These are phyloP conservation scores for Saccharomyces cerevisiae DNA, from an alignment of 805 yeast genomes.

Conservation along the genomic window DNA sequence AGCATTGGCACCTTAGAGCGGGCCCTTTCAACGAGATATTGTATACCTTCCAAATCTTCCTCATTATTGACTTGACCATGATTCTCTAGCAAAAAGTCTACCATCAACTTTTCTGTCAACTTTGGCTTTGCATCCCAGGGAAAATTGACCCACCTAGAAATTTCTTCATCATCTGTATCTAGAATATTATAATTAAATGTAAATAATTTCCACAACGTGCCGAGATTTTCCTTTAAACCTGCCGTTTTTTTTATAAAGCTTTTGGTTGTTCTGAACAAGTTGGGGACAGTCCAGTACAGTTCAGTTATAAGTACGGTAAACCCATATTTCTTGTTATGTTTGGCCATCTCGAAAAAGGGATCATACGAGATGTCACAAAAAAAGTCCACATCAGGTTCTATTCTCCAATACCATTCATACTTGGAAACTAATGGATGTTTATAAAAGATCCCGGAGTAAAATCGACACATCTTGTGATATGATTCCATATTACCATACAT, in stretches of 20 bases:
- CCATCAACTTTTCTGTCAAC: conserved; percentile 25
- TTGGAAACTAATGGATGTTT: conserved; percentile 64
- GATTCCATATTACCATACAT: conserved; percentile 77
- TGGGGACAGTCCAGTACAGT: conserved; percentile 73
- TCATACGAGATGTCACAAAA: conserved; percentile 89
- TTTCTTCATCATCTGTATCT: conserved; percentile 27
- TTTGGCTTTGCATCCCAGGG: conserved; percentile 19
- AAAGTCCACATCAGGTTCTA: conserved; percentile 87
- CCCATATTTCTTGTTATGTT: conserved; percentile 65
- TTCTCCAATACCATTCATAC: conserved; percentile 89
- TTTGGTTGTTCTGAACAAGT: conserved; percentile 63
- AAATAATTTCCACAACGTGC: conserved; percentile 64
- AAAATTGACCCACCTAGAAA: conserved; percentile 20
- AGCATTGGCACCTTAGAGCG: conserved; percentile 22
- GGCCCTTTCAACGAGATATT: conserved; percentile 34
- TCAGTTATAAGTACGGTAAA: conserved; percentile 77
- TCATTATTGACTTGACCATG: conserved; percentile 7
- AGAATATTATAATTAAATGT: conserved; percentile 35
- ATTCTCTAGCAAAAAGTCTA: conserved; percentile 24
- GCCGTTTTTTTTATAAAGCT: conserved; percentile 42
- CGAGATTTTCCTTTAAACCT: conserved; percentile 41
- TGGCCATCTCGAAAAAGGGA: conserved; percentile 77
- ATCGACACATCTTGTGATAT: conserved; percentile 95
- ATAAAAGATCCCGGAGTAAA: conserved; percentile 75
- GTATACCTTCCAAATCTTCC: conserved; percentile 26